Base-by-base conservation (phyloP, 768 basidiomycete genomes). In the Phanerochaete carnosa region DNA sequence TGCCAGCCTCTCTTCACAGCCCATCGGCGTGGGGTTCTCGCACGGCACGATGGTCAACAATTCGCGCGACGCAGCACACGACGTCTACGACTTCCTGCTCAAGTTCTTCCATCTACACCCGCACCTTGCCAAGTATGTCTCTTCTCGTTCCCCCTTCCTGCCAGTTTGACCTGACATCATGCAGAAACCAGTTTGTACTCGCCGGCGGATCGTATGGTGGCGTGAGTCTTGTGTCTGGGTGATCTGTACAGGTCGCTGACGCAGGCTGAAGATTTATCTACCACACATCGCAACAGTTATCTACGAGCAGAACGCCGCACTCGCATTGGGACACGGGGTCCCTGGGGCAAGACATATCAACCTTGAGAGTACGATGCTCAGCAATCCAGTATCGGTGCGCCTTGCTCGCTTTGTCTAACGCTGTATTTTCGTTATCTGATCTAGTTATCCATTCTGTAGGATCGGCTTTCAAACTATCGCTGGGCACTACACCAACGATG, bases 51-150 rank as follows among this genome's bases (percentile, higher is more conserved):
- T n/a, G 23, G 73, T 74, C 7, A 73, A 73, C 62, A 71, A 69
- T 39, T 73, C 70, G 55, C 68, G 67, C 0, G 61, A 37, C 43
- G 73, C 71, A 3, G 75, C 73, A 2, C 26, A 63, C 26, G 74
- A 75, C 61, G 70, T 69, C 12, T 75, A 75, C 55, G 74, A 75
- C 62, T 76, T 75, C 59, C 47, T 75, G n/a, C 73, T 75, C 57
- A 74, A 72, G 58, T 74, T 75, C 57, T 72, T 67, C 63, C 59
- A 39, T 9, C 55, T 73, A 6, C 69, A 62, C 56, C 70, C 70
- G 13, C 35, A 67, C 1, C 58, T 71, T 23, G 7, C 32, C 23
- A 57, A 57, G 61, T 62, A 32, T 2, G 60, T 29, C 5, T 0
- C 16, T 15, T 12, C 7, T 12, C 11, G 25, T 1, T n/a, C 30